Evolutionary conservation across 441 rosid genomes (phyloP).

Genomic region (Biscutella auriculata): DNA sequence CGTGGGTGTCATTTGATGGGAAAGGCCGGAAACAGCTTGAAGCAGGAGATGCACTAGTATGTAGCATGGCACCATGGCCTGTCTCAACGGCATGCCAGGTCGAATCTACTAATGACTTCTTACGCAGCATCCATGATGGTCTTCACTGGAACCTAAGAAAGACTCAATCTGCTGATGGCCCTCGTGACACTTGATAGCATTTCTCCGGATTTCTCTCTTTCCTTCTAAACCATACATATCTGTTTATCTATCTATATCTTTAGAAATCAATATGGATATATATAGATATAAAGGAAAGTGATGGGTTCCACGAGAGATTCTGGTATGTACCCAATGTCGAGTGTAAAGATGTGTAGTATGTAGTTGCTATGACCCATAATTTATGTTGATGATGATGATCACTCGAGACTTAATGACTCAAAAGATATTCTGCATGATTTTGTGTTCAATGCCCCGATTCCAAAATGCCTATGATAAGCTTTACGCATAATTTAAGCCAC

Average conservation of each 20-base stretch:
- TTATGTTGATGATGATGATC: background rate
- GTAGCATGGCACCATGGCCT: conserved; percentile 98
- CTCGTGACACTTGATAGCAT: conserved; percentile 18
- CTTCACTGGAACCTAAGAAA: conserved; percentile 95
- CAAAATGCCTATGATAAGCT: background rate
- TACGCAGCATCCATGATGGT: conserved; percentile 86
- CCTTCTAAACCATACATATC: background rate
- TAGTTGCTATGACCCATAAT: conserved; percentile 5
- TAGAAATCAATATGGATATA: background rate
- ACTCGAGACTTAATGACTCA: background rate
- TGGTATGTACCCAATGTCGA: background rate
- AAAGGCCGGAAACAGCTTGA: conserved; percentile 70
- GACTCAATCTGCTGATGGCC: conserved; percentile 76
- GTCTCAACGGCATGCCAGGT: conserved; percentile 86
- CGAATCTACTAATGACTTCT: conserved; percentile 79
- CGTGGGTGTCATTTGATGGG: conserved; percentile 96
- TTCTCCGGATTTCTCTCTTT: background rate
- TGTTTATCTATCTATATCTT: background rate
- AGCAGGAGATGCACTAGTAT: conserved; percentile 86
- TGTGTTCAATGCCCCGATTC: background rate
- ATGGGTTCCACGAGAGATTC: background rate
- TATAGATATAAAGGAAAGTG: conserved; percentile 2
- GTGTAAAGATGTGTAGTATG: conserved; percentile 2
- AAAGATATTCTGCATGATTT: background rate
- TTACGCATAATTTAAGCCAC: background rate